Base-by-base conservation (phyloP, 176 grass and related monocot species). In the Carex parvula region DNA sequence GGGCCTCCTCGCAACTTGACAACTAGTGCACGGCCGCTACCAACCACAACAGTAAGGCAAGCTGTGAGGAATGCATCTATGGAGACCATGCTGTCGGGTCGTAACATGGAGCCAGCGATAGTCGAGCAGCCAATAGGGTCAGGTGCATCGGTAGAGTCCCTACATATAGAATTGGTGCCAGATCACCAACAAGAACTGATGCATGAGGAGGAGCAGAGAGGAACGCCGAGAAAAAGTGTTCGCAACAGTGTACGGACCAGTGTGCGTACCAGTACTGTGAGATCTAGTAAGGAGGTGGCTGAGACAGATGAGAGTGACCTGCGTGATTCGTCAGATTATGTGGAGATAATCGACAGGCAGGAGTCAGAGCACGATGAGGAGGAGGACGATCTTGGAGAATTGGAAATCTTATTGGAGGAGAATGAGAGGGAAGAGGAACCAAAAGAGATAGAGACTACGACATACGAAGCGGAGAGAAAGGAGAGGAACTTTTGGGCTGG, bases 271-370 rank as follows among this genome's bases (percentile, higher is more conserved):
- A 83, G 81, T 3, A 39, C 37, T 39, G 81, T 83, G 62, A 17
- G 60, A 30, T 83, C 81, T 10, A 83, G 81, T 50, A 83, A 83
- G 42, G 81, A 83, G 60, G 81, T 83, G 44, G 81, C 81, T 2
- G 81, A 83, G 62, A 83, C 81, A 55, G 81, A 83, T 1, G 81
- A 83, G 14, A 83, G 81, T 22, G 81, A 83, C 22, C 81, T 83
- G 50, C 81, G 81, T 0, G 81, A 83, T 35, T 83, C 81, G 11
- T 83, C 81, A 52, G 81, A 83, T 54, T 83, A 83, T 13, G 81
- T 83, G 42, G 81, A 83, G 81, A 83, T 83, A 69, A 83, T 83
- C 55, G 62, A 83, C 22, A 83, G 81, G 44, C 81, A 83, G 60
- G 81, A 83, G 35, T 66, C 81, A 6, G 81, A 83, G 13, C 61